phyloP scores from a whole-genome alignment of 345 rosid species.

The Laguncularia racemosa region DNA sequence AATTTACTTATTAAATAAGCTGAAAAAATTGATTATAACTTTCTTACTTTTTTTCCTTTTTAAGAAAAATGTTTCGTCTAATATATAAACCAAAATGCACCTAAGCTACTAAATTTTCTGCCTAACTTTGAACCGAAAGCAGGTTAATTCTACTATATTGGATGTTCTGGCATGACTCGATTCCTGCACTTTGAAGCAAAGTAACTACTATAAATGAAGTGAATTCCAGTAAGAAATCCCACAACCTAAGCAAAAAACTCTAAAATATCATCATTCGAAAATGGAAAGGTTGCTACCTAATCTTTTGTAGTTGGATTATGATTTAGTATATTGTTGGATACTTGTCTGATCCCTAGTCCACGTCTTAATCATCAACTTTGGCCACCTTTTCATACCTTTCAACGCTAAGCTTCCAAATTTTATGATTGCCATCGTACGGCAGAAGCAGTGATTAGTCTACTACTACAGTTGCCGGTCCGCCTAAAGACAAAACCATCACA shows the following conservation, averaged over 20 bases:
- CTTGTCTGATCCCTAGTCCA: slow-evolving; percentile 30
- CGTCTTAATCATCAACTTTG: slow-evolving; percentile 28
- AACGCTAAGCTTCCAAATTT: slow-evolving; percentile 28
- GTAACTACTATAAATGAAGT: not conserved
- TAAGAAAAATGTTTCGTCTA: too few relatives aligned
- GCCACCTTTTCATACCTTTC: slow-evolving; percentile 8
- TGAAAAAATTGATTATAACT: too few relatives aligned
- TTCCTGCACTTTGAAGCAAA: slow-evolving; percentile 22
- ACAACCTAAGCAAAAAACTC: slow-evolving; percentile 31
- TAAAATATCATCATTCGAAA: slow-evolving; percentile 37
- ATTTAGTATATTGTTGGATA: slow-evolving; percentile 23
- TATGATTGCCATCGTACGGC: slow-evolving; percentile 20
- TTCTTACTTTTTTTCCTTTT: too few relatives aligned
- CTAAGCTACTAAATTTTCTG: too few relatives aligned
- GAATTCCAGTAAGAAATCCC: slow-evolving; percentile 26
- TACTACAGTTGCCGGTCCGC: not conserved
- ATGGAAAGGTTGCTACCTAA: slow-evolving; percentile 16
- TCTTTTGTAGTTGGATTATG: slow-evolving; percentile 4
- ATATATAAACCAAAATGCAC: too few relatives aligned
- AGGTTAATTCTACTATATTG: not conserved
- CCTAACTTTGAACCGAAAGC: too few relatives aligned
- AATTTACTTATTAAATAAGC: too few relatives aligned
- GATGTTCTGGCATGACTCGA: not conserved
- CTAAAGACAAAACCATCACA: not conserved
- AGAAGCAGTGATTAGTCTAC: not conserved